These are phyloP conservation scores for Venustampulla echinocandica DNA, from an alignment of 495 filamentous ascomycete species.

Conservation along the genomic window DNA sequence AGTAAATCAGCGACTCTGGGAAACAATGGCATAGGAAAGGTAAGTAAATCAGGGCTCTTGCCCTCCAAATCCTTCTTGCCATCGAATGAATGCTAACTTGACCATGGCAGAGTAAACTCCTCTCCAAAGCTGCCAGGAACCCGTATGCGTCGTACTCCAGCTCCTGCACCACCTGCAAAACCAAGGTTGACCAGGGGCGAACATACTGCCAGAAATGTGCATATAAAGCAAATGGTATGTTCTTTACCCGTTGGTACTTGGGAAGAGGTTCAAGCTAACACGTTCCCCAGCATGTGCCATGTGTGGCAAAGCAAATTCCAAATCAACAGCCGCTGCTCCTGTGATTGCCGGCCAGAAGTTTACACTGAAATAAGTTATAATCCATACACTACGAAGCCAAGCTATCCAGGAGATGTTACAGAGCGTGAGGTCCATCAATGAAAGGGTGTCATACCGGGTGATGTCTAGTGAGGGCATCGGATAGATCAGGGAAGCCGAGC, in stretches of 20 bases:
- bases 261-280: conserved; percentile 15
- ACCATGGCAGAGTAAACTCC: conserved; percentile 52
- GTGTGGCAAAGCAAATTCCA: conserved; percentile 53
- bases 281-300: conserved; percentile 47
- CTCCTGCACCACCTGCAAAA: conserved; percentile 49
- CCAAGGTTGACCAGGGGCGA: conserved; percentile 54
- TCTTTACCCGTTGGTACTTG: not conserved
- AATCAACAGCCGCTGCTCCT: conserved; percentile 40
- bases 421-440: too few species aligned
- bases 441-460: too few species aligned
- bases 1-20: conserved; percentile 47
- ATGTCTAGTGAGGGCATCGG: too few species aligned
- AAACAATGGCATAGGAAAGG: conserved; percentile 45
- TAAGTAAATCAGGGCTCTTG: conserved; percentile 17
- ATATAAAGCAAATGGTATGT: conserved; percentile 54
- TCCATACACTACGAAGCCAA: too few species aligned
- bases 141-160: conserved; percentile 59
- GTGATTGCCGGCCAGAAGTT: conserved; percentile 56
- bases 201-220: conserved; percentile 59
- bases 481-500: too few species aligned
- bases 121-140: conserved; percentile 59
- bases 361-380: conserved; percentile 56
- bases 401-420: too few species aligned
- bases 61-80: not conserved
- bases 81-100: conserved; percentile 8